These are phyloP conservation scores for Hericium rajendrae DNA, from an alignment of 768 basidiomycete species.

Conservation along the genomic window DNA sequence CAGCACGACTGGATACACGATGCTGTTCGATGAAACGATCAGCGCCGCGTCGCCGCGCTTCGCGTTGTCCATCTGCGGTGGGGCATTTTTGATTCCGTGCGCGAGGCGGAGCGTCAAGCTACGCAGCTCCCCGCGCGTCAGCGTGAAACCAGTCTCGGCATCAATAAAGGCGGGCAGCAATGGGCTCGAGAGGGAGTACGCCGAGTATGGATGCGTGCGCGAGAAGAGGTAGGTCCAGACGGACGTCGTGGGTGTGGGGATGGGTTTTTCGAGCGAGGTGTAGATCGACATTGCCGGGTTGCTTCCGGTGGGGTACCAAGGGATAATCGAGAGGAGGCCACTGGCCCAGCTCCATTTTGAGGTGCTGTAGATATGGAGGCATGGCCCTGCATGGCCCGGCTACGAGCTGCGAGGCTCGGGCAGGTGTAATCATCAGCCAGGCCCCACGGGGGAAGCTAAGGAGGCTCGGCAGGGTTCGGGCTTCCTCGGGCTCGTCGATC, in stretches of 20 bases:
- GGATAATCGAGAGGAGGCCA: too few relatives aligned
- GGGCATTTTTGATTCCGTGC: slow-evolving; percentile 37
- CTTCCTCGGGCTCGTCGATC: too few relatives aligned
- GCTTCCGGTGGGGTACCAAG: too few relatives aligned
- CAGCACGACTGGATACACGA: slow-evolving; percentile 44
- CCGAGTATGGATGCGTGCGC: slow-evolving; percentile 1
- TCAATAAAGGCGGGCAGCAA: slow-evolving; percentile 52
- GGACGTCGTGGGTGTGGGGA: neutral
- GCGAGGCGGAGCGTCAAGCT: slow-evolving; percentile 47
- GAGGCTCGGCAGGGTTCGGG: too few relatives aligned
- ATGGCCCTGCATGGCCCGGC: too few relatives aligned
- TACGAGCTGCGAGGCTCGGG: too few relatives aligned
- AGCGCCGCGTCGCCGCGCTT: slow-evolving; percentile 47
- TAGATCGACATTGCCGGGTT: neutral
- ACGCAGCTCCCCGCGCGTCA: slow-evolving; percentile 48
- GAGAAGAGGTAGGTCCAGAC: slow-evolving; percentile 10
- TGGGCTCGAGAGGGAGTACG: neutral
- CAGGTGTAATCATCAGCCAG: too few relatives aligned
- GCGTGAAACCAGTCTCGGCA: slow-evolving; percentile 41
- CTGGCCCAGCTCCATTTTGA: too few relatives aligned
- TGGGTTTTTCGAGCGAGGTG: neutral
- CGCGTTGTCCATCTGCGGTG: slow-evolving; percentile 15
- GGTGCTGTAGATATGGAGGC: too few relatives aligned
- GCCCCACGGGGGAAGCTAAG: too few relatives aligned
- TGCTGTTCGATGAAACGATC: slow-evolving; percentile 60